Base-by-base conservation (phyloP, 345 rosid species). In the Populus nigra region DNA sequence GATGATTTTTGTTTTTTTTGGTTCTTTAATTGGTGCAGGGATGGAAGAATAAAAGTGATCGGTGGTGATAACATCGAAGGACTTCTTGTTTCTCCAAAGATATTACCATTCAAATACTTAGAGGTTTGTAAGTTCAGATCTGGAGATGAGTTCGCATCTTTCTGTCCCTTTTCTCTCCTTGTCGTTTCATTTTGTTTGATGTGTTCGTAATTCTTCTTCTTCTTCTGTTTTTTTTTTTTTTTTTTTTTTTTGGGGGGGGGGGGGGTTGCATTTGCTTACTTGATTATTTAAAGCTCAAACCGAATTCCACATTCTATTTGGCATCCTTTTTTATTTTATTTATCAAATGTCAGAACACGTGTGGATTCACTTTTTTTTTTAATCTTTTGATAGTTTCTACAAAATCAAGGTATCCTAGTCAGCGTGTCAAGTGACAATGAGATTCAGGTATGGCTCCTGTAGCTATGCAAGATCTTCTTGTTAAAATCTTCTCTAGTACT, bases 21-120 rank as follows among this genome's bases (percentile, higher is more conserved):
- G 35, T 70, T 27, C 29, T 50, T 29, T 43, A 20, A 2, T 59
- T 35, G 66, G 31, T 35, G 22, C 74, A 81, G 84, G 73, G 84
- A 81, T 63, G 84, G 84, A 29, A 77, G 84, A 71, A 73, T 81
- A 38, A 81, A 81, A 68, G 78, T 81, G 68, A 73, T 81, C 68
- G 84, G 84, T 13, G 81, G 81, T 27, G 47, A 77, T 50, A 72
- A 69, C 45, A 53, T 81, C 63, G 84, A 81, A 69, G 84, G 81
- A 47, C 81, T 81, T 68, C 65, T 81, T 68, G 68, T 69, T 1
- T 81, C 81, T 62, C 67, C 78, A 12, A 77, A 77, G 68, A 71
- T 38, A 38, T 29, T 68, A 27, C 78, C 80, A 2, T 76, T 75
- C 45, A 81, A 72, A 67, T 53, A 81, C 73, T 67, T 81, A 68